A percentile compares a stretch with the other conserved stretches of the same genome.
phyloP scores from a whole-genome alignment of 148 eudicot genomes.

The Agrostemma githago region DNA sequence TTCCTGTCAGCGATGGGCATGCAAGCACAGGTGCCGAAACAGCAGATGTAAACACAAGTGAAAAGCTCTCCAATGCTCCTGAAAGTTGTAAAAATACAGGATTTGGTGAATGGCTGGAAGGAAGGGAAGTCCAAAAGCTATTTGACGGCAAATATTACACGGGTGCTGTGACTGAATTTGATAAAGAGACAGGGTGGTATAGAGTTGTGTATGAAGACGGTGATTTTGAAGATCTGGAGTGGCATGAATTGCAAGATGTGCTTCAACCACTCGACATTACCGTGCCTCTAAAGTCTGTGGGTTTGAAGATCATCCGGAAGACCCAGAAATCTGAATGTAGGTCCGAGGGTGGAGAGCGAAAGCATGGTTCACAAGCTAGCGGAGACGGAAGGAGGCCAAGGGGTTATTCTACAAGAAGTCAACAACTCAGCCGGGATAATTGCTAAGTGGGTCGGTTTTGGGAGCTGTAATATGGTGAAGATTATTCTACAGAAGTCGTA shows the following conservation, averaged over 20 bases:
- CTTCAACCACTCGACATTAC: constrained; percentile 66
- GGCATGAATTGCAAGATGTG: constrained; percentile 60
- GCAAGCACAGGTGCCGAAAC: background rate
- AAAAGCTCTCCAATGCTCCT: constrained; percentile 11
- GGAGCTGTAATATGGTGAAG: too few species aligned
- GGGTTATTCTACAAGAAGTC: constrained; percentile 7
- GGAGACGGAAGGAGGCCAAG: constrained; percentile 11
- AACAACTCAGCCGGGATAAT: background rate
- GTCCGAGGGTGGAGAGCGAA: constrained; percentile 11
- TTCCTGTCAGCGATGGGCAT: constrained; percentile 24
- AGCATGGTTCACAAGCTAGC: constrained; percentile 4
- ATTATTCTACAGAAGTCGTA: too few species aligned
- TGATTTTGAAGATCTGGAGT: constrained; percentile 80
- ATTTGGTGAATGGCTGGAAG: constrained; percentile 67
- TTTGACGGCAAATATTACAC: constrained; percentile 42
- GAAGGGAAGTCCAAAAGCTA: constrained; percentile 60
- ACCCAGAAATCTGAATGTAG: constrained; percentile 32
- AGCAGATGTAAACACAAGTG: background rate
- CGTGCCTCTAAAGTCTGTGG: constrained; percentile 56
- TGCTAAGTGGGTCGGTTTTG: background rate
- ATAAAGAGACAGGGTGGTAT: constrained; percentile 64
- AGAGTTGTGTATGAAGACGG: constrained; percentile 78
- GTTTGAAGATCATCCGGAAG: constrained; percentile 45
- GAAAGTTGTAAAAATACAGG: constrained; percentile 29
- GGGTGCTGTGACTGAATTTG: constrained; percentile 61